phyloP scores from a whole-genome alignment of 2,329 filamentous ascomycete genomes.

The Fusarium sp. region DNA sequence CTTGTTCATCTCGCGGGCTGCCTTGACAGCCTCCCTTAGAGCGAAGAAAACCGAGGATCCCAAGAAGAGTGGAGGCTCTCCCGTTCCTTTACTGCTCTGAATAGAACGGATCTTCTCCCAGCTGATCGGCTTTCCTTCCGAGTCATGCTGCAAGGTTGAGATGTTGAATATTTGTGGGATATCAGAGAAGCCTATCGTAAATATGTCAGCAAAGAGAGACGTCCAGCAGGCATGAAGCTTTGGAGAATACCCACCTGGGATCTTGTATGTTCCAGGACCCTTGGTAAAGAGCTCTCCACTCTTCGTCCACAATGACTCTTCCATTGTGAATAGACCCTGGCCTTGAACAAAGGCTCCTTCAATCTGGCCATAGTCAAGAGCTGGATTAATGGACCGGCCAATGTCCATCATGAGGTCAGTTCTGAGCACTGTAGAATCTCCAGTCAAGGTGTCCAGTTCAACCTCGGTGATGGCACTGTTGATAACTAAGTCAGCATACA shows the following conservation, averaged over 20 bases:
- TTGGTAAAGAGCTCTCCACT: not conserved
- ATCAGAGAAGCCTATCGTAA: not conserved
- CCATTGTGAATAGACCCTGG: not conserved
- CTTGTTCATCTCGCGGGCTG: conserved; percentile 16
- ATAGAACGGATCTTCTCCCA: not conserved
- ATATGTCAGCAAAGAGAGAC: not conserved
- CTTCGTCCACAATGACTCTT: not conserved
- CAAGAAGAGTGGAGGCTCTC: not conserved
- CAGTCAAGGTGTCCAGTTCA: not conserved
- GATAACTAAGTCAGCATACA: not conserved
- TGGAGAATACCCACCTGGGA: not conserved
- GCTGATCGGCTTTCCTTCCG: not conserved
- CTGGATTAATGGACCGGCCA: not conserved
- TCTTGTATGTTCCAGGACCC: not conserved
- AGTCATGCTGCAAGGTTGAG: not conserved
- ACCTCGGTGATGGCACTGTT: not conserved
- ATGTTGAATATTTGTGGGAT: not conserved
- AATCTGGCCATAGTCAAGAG: not conserved
- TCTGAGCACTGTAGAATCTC: not conserved
- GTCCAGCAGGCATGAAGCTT: no score
- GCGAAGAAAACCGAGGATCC: conserved; percentile 15
- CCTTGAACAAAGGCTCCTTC: not conserved
- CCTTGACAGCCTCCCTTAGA: conserved; percentile 10
- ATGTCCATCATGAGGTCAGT: conserved; percentile 2
- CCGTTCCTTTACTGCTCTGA: not conserved